phyloP scores from a whole-genome alignment of 192 early-diverging fungal species.

The Physocladia obscura region DNA sequence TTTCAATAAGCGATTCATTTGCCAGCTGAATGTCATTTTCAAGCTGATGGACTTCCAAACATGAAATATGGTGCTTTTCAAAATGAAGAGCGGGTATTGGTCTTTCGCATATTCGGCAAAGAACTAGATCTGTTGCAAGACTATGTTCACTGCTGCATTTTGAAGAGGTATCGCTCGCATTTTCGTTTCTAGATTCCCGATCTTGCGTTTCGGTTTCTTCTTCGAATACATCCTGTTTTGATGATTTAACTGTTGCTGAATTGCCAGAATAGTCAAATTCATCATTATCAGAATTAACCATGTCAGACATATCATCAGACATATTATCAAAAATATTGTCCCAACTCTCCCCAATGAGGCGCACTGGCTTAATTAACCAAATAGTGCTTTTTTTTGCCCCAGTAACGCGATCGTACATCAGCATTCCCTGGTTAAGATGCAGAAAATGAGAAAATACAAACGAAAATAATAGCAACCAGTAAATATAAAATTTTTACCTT shows the following conservation, averaged over 20 bases:
- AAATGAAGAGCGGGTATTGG: slow-evolving; percentile 69
- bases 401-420: slow-evolving; percentile 71
- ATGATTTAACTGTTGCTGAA: not conserved
- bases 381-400: slow-evolving; percentile 66
- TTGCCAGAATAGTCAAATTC: slow-evolving; percentile 9
- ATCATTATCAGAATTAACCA: slow-evolving; percentile 13
- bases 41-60: slow-evolving; percentile 71
- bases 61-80: slow-evolving; percentile 68
- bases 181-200: not conserved
- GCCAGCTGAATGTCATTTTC: slow-evolving; percentile 76
- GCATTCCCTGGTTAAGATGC: slow-evolving; percentile 61
- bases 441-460: slow-evolving; percentile 11
- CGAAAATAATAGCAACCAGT: not conserved
- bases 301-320: slow-evolving; percentile 26
- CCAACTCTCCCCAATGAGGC: slow-evolving; percentile 46
- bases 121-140: slow-evolving; percentile 45
- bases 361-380: slow-evolving; percentile 74
- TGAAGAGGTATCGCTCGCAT: not conserved
- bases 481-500: slow-evolving; percentile 36
- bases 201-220: not conserved
- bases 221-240: not conserved
- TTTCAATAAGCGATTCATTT: slow-evolving; percentile 69
- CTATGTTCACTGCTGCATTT: slow-evolving; percentile 13
- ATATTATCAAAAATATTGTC: slow-evolving; percentile 38
- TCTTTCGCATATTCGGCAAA: slow-evolving; percentile 80